Evolutionary conservation across 2,329 filamentous ascomycete genomes (phyloP), one percentile per base, ranked within the genome.

Genomic region (Coleophoma eucalyptorum): DNA sequence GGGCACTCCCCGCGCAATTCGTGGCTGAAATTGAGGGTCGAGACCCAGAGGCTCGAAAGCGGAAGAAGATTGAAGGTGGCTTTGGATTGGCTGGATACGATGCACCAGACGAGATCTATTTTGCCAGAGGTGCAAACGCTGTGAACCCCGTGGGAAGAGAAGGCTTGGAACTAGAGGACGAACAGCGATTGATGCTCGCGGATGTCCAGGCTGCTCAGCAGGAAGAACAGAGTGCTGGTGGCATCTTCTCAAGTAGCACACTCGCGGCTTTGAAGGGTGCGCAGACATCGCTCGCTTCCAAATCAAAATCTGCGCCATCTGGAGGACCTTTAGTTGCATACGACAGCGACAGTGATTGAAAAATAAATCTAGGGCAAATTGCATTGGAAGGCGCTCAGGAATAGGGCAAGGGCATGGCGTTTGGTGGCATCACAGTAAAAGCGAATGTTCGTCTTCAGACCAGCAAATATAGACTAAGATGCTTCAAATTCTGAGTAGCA

Each of bases 1-100:
- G 88, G 57, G 93, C 94, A 0, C 74, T 99, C 4, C 94, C 94
- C 0, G 90, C 87, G 0, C 90, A 91, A 26, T 97, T 94, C 58
- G 86, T 99, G 0, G 90, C 91, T 0, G 91, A 99, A 73, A 86
- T 99, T 44, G 94, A 99, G 68, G 94, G 94, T 15, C 83, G 89
- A 46, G 90, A 96, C 58, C 89, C 89, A 0, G 90, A 92, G 61
- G 88, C 91, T 38, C 80, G 85, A 65, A 97, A 97, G 74, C 79
- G 92, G 62, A 83, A 93, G 69, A 95, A 90, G 71, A 84, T 96
- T 21, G 90, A 97, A 67, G 91, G 90, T 46, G 86, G 81, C 19
- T 97, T 96, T 65, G 93, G 92, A 0, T 69, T 99, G 43, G 56
- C 53, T 44, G 63, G 61, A 26, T 97, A 97, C 67, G 90, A 97